phyloP scores from a whole-genome alignment of 352 stramenopile species.

The Blastocystis hominis region DNA sequence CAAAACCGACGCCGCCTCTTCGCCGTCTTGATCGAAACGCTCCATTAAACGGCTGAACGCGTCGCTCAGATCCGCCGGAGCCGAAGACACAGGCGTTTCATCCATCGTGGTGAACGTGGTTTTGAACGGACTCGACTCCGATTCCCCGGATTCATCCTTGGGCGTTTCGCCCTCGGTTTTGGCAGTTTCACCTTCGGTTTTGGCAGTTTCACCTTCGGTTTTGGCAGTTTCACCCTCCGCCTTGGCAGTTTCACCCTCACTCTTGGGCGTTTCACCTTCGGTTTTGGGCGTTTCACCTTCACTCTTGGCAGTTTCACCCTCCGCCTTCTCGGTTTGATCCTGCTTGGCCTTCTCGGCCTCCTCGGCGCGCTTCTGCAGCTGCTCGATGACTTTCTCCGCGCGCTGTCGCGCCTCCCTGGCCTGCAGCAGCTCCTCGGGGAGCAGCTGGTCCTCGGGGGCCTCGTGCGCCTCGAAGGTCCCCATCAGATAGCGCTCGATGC shows the following conservation, averaged over 20 bases:
- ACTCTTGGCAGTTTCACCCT: not conserved
- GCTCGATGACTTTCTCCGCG: not conserved
- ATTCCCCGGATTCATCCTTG: not conserved
- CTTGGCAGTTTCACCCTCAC: too few relatives aligned
- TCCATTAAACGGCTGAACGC: not conserved
- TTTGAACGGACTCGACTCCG: too few relatives aligned
- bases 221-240: too few relatives aligned
- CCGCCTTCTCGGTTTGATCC: not conserved
- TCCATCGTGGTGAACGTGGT: too few relatives aligned
- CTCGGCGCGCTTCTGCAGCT: not conserved
- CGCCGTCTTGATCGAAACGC: not conserved
- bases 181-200: too few relatives aligned
- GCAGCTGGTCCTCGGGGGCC: not conserved
- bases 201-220: too few relatives aligned
- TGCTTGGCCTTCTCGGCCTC: too few relatives aligned
- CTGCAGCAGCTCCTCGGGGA: not conserved
- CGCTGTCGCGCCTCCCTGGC: not conserved
- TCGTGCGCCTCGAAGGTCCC: not conserved
- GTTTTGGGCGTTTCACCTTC: not conserved
- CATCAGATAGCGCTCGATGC: constrained; percentile 10
- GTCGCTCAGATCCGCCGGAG: not conserved
- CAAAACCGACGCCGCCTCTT: not conserved
- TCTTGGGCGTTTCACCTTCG: too few relatives aligned
- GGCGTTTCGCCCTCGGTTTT: too few relatives aligned
- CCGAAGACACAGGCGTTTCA: not conserved